Evolutionary conservation across 2,329 filamentous ascomycete species (phyloP).

Genomic region (Blastomyces percursus): DNA sequence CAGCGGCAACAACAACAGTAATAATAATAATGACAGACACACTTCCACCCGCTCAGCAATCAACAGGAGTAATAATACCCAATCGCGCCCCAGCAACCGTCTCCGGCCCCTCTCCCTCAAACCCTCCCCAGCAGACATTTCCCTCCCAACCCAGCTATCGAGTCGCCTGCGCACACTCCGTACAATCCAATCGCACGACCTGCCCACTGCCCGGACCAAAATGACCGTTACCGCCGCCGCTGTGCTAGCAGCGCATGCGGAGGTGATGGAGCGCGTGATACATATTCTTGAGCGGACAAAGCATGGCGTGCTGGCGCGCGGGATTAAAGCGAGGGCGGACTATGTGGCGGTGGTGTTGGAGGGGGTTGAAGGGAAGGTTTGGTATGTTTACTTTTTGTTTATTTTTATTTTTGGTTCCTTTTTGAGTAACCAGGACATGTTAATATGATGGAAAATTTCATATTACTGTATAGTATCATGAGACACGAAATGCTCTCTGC

Average conservation of each 20-base stretch:
- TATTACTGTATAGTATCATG: conserved; percentile 22
- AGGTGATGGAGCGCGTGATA: conserved; percentile 28
- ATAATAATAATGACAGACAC: not conserved
- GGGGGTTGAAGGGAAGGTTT: conserved; percentile 28
- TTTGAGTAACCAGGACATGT: not conserved
- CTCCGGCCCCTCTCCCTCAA: conserved; percentile 7
- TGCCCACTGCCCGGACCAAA: conserved; percentile 24
- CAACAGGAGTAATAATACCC: conserved; percentile 5
- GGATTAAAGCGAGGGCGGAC: conserved; percentile 30
- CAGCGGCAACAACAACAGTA: not conserved
- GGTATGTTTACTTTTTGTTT: conserved; percentile 19
- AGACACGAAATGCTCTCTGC: conserved; percentile 27
- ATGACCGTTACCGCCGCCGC: conserved; percentile 28
- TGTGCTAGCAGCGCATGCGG: conserved; percentile 24
- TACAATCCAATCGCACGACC: conserved; percentile 22
- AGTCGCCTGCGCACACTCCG: conserved; percentile 23
- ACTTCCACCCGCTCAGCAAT: not conserved
- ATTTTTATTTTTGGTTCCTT: not conserved
- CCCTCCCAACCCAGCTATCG: conserved; percentile 21
- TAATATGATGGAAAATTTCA: not conserved
- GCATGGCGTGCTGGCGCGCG: conserved; percentile 28
- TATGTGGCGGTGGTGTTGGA: conserved; percentile 31
- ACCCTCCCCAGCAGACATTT: not conserved
- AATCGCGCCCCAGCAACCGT: conserved; percentile 7
- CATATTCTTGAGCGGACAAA: conserved; percentile 32